A percentile compares a stretch with the other conserved stretches of the same genome.
Conservation (phyloP, 192 early-diverging fungal genomes). For the Coemansia javaensis region DNA sequence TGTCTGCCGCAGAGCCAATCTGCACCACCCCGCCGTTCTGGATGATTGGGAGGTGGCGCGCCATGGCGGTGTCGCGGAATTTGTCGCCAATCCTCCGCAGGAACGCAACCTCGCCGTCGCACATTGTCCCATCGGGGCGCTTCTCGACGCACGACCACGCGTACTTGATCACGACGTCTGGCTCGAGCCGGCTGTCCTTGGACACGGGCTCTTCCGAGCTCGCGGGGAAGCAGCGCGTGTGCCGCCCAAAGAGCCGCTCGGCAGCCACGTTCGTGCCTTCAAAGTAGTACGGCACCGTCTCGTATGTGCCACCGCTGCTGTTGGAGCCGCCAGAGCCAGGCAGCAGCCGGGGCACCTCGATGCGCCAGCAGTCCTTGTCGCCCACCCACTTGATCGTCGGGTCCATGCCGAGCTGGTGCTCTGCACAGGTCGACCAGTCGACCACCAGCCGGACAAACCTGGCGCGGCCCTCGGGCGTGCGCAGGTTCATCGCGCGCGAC, state of each 20-base stretch:
- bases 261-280: background rate
- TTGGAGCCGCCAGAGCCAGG: too few species aligned
- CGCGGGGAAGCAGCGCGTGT: conserved; percentile 17
- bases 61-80: background rate
- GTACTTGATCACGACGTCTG: conserved; percentile 1
- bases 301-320: too few species aligned
- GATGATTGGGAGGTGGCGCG: too few species aligned
- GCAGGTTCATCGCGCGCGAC: background rate
- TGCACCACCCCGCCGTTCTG: too few species aligned
- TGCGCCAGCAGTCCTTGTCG: background rate
- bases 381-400: background rate
- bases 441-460: conserved; percentile 4
- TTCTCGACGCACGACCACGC: background rate
- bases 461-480: background rate
- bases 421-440: conserved; percentile 7
- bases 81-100: background rate
- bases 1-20: too few species aligned
- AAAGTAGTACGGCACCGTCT: background rate
- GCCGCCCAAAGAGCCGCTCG: conserved; percentile 14
- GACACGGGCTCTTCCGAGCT: background rate
- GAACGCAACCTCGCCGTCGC: background rate
- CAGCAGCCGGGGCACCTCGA: background rate
- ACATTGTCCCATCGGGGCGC: background rate
- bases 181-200: background rate
- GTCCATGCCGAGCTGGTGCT: conserved; percentile 5